These are phyloP conservation scores for Euphorbia celastroides DNA, from an alignment of 441 rosid species.

Conservation along the genomic window DNA sequence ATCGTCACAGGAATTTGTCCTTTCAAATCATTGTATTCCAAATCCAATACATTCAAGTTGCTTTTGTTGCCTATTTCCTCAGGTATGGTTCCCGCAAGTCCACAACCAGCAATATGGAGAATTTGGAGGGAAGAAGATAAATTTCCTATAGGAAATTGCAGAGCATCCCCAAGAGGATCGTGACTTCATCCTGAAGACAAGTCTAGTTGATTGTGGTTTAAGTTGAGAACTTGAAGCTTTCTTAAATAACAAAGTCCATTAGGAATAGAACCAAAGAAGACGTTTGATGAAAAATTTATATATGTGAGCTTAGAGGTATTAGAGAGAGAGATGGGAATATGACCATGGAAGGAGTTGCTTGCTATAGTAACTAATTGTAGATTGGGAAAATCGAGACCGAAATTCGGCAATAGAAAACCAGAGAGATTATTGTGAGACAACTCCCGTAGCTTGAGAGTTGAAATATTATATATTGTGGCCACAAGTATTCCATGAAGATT, in stretches of 20 bases:
- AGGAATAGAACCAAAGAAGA: slow-evolving; percentile 7
- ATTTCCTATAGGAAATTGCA: slow-evolving; percentile 10
- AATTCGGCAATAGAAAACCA: too few species aligned
- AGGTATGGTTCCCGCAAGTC: background rate
- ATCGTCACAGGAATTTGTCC: background rate
- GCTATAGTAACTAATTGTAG: too few species aligned
- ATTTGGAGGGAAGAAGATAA: background rate
- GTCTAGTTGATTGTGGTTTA: background rate
- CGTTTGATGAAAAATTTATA: background rate
- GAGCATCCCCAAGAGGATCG: slow-evolving; percentile 10
- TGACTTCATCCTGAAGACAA: background rate
- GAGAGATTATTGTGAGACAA: too few species aligned
- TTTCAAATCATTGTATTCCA: background rate
- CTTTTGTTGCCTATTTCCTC: background rate
- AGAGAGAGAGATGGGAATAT: slow-evolving; percentile 16
- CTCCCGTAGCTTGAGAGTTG: too few species aligned
- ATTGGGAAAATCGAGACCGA: too few species aligned
- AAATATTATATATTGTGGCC: too few species aligned
- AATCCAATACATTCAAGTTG: background rate
- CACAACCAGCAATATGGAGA: background rate
- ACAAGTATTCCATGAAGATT: too few species aligned
- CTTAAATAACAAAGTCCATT: background rate
- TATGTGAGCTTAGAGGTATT: slow-evolving; percentile 14
- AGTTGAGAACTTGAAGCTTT: background rate
- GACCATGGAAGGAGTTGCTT: background rate